These are phyloP conservation scores for Fusarium mundagurra DNA, from an alignment of 2,329 filamentous ascomycete species.

Conservation along the genomic window DNA sequence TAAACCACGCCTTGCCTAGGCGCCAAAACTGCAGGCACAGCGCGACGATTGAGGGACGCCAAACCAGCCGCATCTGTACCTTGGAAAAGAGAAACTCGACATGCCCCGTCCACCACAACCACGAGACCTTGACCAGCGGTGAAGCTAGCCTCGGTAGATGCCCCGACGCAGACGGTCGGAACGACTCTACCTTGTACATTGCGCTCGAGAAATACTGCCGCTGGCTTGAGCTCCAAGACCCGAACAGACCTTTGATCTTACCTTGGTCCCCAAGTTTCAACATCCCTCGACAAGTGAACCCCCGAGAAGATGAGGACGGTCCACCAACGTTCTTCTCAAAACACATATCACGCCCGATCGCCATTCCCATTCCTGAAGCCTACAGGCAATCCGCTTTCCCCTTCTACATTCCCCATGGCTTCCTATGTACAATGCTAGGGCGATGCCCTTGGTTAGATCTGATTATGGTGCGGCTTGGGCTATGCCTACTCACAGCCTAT, in stretches of 20 bases:
- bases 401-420: background rate
- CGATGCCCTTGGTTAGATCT: background rate
- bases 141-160: background rate
- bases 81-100: background rate
- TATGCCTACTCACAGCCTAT: background rate
- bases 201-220: background rate
- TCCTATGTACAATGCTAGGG: background rate
- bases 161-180: background rate
- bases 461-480: background rate
- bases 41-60: background rate
- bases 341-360: background rate
- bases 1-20: background rate
- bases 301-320: background rate
- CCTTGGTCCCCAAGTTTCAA: background rate
- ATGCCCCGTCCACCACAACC: background rate
- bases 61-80: background rate
- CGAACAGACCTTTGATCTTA: background rate
- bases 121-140: background rate
- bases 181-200: background rate
- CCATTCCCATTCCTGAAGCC: background rate
- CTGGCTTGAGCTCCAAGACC: background rate
- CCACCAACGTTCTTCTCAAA: background rate
- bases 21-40: background rate
- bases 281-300: background rate
- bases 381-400: background rate